Conservation (phyloP, 1,284 basidiomycete species). For the Porodaedalea pini region DNA sequence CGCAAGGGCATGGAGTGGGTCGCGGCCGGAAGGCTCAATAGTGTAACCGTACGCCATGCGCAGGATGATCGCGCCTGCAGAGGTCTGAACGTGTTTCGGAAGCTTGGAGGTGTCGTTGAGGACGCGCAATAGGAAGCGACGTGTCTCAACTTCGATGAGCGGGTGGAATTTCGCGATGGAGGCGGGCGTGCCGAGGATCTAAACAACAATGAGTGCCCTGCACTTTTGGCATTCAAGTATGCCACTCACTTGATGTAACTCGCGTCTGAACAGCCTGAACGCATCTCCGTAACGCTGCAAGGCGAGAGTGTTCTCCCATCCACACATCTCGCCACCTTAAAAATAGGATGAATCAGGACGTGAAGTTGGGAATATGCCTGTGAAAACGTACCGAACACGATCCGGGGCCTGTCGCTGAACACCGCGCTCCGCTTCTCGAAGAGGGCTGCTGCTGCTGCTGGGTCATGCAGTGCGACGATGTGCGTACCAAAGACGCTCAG, state of each 20-base stretch:
- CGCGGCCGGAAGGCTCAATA: conserved; percentile 4
- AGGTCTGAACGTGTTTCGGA: conserved; percentile 13
- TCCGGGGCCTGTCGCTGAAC: conserved; percentile 16
- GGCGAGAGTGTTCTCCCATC: conserved; percentile 19
- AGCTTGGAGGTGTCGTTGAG: conserved; percentile 3
- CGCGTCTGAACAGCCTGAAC: conserved; percentile 15
- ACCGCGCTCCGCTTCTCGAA: conserved; percentile 19
- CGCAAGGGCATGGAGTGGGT: conserved; percentile 13
- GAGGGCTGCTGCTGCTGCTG: conserved; percentile 5
- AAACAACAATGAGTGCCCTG: not conserved
- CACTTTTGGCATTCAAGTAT: not conserved
- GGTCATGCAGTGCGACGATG: conserved; percentile 18
- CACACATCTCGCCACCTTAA: conserved; percentile 13
- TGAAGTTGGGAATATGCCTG: not conserved
- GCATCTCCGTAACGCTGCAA: conserved; percentile 13
- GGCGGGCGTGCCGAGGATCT: conserved; percentile 12
- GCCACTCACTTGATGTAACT: conserved; percentile 12
- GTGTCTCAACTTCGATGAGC: conserved; percentile 18
- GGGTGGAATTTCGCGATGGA: conserved; percentile 18
- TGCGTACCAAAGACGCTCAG: conserved; percentile 18
- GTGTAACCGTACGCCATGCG: conserved; percentile 12
- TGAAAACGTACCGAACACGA: conserved; percentile 14
- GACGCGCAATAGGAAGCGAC: conserved; percentile 16
- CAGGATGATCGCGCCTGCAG: not conserved
- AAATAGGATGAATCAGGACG: not conserved